These are phyloP conservation scores for Xylaria hypoxylon DNA, from an alignment of 2,329 filamentous ascomycete genomes.

Conservation along the genomic window DNA sequence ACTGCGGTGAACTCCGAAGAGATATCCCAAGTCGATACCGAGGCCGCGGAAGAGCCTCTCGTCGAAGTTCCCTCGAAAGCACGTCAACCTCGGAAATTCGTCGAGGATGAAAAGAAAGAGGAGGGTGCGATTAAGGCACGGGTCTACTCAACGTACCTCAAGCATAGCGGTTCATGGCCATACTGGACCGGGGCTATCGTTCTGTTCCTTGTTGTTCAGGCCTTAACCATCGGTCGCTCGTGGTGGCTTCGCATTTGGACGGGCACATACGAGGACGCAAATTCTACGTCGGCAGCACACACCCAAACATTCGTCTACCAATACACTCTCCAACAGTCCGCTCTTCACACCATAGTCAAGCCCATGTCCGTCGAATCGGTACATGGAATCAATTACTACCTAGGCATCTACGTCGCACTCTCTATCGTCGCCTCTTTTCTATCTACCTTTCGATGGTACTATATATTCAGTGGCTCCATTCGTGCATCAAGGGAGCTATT, in stretches of 20 bases:
- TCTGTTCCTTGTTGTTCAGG: conserved; percentile 67
- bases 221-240: conserved; percentile 66
- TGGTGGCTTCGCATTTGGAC: conserved; percentile 77
- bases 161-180: conserved; percentile 70
- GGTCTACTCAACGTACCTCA: conserved; percentile 76
- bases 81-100: conserved; percentile 72
- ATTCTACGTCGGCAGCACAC: conserved; percentile 37
- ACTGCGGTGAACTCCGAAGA: conserved; percentile 69
- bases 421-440: conserved; percentile 68
- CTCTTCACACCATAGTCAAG: conserved; percentile 55
- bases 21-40: conserved; percentile 56
- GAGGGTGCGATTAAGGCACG: conserved; percentile 74
- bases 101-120: conserved; percentile 80
- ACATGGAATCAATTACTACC: conserved; percentile 69
- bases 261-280: conserved; percentile 55
- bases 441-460: conserved; percentile 71
- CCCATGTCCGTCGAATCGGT: conserved; percentile 46
- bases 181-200: conserved; percentile 69
- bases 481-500: conserved; percentile 77
- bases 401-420: conserved; percentile 74
- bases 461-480: conserved; percentile 73
- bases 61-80: conserved; percentile 64
- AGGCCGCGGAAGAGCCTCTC: conserved; percentile 56
- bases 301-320: conserved; percentile 57
- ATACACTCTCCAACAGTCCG: conserved; percentile 61